A percentile compares a stretch with the other conserved stretches of the same genome.
Evolutionary conservation across 805 yeast species (phyloP).

Genomic region (Candida nitratophila): DNA sequence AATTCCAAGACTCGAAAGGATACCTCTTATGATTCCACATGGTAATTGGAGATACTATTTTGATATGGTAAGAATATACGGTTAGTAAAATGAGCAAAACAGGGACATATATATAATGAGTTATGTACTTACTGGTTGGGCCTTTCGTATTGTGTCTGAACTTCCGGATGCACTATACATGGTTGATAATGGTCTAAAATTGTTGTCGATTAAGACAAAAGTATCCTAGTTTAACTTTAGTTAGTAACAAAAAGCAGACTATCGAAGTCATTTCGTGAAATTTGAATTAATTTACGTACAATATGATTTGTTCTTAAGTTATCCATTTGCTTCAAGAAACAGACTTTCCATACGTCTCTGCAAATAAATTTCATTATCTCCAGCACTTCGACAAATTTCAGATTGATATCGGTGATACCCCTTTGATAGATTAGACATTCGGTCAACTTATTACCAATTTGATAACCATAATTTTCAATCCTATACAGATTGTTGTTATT

Average conservation of each 20-base stretch:
- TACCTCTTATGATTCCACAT: conserved; percentile 70
- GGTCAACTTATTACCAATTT: conserved; percentile 26
- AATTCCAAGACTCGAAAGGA: conserved; percentile 61
- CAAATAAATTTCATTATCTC: conserved; percentile 90
- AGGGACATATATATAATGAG: neutral
- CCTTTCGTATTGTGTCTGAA: conserved; percentile 36
- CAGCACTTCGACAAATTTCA: conserved; percentile 49
- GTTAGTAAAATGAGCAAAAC: conserved; percentile 2
- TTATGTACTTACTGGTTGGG: conserved; percentile 22
- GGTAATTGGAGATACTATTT: conserved; percentile 55
- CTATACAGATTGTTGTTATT: conserved; percentile 50
- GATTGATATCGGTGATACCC: conserved; percentile 12
- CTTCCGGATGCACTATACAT: conserved; percentile 40
- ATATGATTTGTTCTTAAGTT: conserved; percentile 88
- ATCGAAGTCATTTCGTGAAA: too few species aligned
- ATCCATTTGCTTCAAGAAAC: conserved; percentile 85
- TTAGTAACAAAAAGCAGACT: too few species aligned
- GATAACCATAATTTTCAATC: conserved; percentile 65
- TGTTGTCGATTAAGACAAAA: conserved; percentile 68
- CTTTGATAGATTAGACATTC: conserved; percentile 22
- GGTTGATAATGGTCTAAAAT: conserved; percentile 45
- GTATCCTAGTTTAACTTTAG: conserved; percentile 38
- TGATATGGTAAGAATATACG: neutral
- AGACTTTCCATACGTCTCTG: conserved; percentile 79
- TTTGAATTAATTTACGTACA: too few species aligned